Evolutionary conservation across 2,329 filamentous ascomycete species (phyloP), one percentile per base, ranked within the genome.

Genomic region (Grosmannia clavigera): DNA sequence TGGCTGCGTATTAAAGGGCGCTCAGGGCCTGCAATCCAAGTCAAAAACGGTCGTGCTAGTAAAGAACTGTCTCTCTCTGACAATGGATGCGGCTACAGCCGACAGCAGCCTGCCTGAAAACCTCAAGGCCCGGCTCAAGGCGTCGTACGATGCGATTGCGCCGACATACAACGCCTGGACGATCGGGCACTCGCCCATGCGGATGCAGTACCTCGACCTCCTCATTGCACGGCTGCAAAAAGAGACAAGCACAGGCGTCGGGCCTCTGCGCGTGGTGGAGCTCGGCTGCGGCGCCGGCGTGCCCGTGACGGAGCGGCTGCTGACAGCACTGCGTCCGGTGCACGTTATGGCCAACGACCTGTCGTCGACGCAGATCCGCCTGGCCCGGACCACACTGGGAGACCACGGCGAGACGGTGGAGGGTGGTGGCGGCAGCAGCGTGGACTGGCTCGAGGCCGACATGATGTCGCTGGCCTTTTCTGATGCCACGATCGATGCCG

Each of bases 221-320:
- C 66, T 75, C 6, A 60, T 73, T 29, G 61, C 55, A 1, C 63
- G 67, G 22, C 66, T 73, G 16, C 62, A 64, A 22, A 61, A 12
- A 19, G 57, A 57, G 11, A 60, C 58, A 51, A 35, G 16, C 53
- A 60, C n/a, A 53, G 9, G 1, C 25, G 10, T 16, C 11, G 22
- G n/a, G 6, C 38, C 55, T 22, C 53, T 67, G 19, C 57, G 60
- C 22, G 66, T 74, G 27, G 71, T 77, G 31, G 75, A 77, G 61
- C 70, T 77, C 9, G 75, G 75, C 52, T 75, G 74, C 65, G 75
- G 75, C 51, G 66, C 69, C 40, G 75, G 75, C 43, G 46, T 70
- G 9, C 75, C 74, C 9, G 70, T 72, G 14, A 71, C 71, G 1
- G 61, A 67, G 56, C 67, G 61, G 53, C 69, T 76, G 14, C 67